Base-by-base conservation (phyloP, 805 yeast genomes). In the Cyberlindnera bimundalis region DNA sequence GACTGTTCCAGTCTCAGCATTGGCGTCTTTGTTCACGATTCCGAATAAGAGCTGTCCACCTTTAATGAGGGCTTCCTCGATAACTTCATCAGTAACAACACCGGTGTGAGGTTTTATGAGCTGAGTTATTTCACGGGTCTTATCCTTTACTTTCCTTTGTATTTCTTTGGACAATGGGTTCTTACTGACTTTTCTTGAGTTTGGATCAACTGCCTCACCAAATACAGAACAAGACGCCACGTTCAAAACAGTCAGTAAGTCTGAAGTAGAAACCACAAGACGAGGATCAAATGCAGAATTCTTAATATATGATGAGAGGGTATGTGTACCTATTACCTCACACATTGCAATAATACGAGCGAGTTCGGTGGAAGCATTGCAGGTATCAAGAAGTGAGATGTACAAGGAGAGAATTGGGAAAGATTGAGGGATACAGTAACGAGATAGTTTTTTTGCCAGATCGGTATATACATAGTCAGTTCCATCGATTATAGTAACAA, bases 221-320 rank as follows among this genome's bases (percentile, higher is more conserved):
- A n/a, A 24, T 7, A 45, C 34, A 23, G 20, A 26, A 17, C 12
- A 14, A 23, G 42, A 40, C 26, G 17, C 35, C 4, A 33, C 42
- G 29, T 46, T 46, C 7, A 46, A 19, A 2, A 40, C 12, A 13
- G 50, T 43, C 5, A 46, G 27, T 15, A 43, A 17, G 17, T 46
- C 50, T 1, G 50, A 46, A 6, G 28, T 26, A 2, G 37, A 26
- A 4, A 40, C 42, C 3, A 40, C 42, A 5, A 46, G 37, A 3
- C 32, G 15, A 14, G 27, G 27, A 19, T 43, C 50, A 24, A 40
- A 32, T 17, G 19, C 29, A 5, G 27, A 17, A 17, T 37, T 17
- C 16, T 25, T 34, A 17, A 46, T 40, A 14, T 29, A 37, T 2
- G 42, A 37, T 6, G 47, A 36, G 3, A 46, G 18, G 5, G 42